Conservation (phyloP, 139 green algal genomes). For the Chlamydomonas applanata region DNA sequence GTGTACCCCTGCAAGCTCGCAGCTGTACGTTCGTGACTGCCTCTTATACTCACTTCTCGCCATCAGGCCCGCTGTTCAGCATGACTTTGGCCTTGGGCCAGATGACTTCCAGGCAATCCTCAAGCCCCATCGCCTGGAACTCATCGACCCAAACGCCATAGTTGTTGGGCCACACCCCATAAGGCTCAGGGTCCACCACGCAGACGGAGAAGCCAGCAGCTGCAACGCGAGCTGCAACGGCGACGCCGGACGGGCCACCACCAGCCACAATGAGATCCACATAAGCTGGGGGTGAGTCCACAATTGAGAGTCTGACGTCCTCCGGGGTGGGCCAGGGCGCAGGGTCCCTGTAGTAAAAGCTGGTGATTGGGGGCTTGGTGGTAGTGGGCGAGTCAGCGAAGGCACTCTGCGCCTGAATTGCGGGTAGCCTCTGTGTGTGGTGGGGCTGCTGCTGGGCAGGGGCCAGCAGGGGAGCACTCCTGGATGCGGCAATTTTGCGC, state of each 20-base stretch:
- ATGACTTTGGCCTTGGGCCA: slow-evolving; percentile 89
- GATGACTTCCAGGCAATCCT: slow-evolving; percentile 78
- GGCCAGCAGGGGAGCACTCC: too few relatives aligned
- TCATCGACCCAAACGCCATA: slow-evolving; percentile 99
- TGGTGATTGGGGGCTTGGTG: background rate
- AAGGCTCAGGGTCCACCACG: slow-evolving; percentile 82
- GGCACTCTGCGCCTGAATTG: too few relatives aligned
- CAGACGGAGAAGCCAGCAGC: slow-evolving; percentile 70
- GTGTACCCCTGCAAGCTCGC: too few relatives aligned
- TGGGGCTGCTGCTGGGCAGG: too few relatives aligned
- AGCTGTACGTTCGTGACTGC: too few relatives aligned
- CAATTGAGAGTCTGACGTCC: slow-evolving; percentile 18
- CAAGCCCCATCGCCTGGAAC: slow-evolving; percentile 90
- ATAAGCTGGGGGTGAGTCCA: slow-evolving; percentile 27
- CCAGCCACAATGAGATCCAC: slow-evolving; percentile 92
- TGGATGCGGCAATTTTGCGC: too few relatives aligned
- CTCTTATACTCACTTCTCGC: slow-evolving; percentile 45
- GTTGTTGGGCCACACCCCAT: slow-evolving; percentile 92
- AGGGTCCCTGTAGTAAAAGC: slow-evolving; percentile 21
- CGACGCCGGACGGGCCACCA: slow-evolving; percentile 82
- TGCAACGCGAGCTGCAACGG: slow-evolving; percentile 62
- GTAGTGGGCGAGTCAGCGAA: too few relatives aligned
- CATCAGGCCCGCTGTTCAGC: slow-evolving; percentile 60
- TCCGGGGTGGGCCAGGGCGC: slow-evolving; percentile 30
- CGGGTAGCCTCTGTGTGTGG: too few relatives aligned